Base-by-base conservation (phyloP, 257 asterid genomes). In the Gentiana dahurica region DNA sequence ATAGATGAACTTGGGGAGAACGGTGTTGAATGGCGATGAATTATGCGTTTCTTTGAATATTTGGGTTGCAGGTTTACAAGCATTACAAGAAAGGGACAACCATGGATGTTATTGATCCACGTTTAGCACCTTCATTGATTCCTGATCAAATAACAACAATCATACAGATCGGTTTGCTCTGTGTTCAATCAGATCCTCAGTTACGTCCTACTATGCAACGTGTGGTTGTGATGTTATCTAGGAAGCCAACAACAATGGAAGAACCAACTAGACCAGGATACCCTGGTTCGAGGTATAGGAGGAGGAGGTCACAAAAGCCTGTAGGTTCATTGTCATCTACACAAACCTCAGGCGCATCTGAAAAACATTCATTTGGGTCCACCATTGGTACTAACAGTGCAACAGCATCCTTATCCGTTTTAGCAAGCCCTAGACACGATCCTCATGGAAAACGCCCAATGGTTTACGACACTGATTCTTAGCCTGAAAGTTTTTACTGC, bases 241-340 rank as follows among this genome's bases (percentile, higher is more conserved):
- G 80, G 65, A 85, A 69, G 53, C 89, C 89, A 6, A 77, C 77
- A 57, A 69, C 60, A 63, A 89, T 92, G 7, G 95, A 84, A 53
- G 95, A 81, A 55, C 99, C 99, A 5, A 65, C 70, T 2, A 59
- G 83, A 64, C 99, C 99, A 1, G 97, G 95, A 54, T 79, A 74
- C 60, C 81, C 80, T 0, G 89, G 95, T 49, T 53, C 86, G 10
- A 70, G 91, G 44, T 76, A 78, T 41, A 74, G 84, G 57, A 70
- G 77, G 53, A 34, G 78, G 45, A 77, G 51, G 38, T 24, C 24
- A 24, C 46, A 41, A 5, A 71, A 68, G 53, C 55, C 70, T 36
- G 62, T 53, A 4, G 57, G 50, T 10, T 64, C 81, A 49, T 69
- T 86, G 4, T 61, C 68, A 3, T 74, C 61, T 44, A 62, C 80